A percentile compares a stretch with the other conserved stretches of the same genome.
Conservation (phyloP, 169 alveolate species). For the Eimeria maxima region DNA sequence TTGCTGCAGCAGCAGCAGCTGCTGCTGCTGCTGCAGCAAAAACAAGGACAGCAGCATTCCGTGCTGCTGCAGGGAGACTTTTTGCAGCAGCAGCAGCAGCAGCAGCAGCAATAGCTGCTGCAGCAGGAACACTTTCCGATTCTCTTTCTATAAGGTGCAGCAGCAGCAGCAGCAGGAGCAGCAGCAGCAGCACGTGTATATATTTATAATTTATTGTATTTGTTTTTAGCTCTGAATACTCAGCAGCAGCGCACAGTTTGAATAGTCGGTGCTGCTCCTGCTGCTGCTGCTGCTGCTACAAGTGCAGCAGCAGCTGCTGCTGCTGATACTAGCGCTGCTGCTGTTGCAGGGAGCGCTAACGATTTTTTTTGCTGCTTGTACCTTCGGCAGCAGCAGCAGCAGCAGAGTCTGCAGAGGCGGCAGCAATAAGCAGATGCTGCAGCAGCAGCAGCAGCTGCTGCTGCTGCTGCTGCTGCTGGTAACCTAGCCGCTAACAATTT, state of each 20-base stretch:
- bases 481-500: too few relatives aligned
- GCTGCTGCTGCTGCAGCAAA: not conserved
- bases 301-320: not conserved
- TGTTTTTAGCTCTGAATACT: too few relatives aligned
- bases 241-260: too few relatives aligned
- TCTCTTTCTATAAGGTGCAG: too few relatives aligned
- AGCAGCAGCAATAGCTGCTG: too few relatives aligned
- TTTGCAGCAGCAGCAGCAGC: constrained; percentile 10
- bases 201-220: too few relatives aligned
- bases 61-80: not conserved
- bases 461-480: not conserved
- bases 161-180: too few relatives aligned
- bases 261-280: not conserved
- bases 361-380: too few relatives aligned
- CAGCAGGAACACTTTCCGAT: too few relatives aligned
- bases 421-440: not conserved
- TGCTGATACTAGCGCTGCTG: not conserved
- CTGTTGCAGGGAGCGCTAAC: not conserved
- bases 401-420: not conserved
- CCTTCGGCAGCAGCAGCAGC: too few relatives aligned
- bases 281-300: not conserved
- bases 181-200: too few relatives aligned
- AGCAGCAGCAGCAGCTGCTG: not conserved
- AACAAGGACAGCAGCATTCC: not conserved
- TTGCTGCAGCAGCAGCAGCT: not conserved